Conservation (phyloP, 345 rosid species). For the Gossypium raimondii region DNA sequence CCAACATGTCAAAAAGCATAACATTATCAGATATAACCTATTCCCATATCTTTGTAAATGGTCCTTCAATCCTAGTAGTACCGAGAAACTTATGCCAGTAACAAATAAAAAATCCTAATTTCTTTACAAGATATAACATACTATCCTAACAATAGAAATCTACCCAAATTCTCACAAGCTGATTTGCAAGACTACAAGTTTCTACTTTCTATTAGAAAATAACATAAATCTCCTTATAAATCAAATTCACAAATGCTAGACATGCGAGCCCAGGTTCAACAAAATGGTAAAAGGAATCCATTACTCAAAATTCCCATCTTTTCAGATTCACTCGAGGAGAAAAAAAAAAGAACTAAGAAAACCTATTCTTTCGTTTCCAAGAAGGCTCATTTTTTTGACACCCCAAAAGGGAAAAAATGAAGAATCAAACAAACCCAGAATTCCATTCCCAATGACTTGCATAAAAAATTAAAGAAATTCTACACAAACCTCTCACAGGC, state of each 20-base stretch:
- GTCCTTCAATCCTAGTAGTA: neutral
- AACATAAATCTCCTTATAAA: neutral
- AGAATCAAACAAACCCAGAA: conserved; percentile 1
- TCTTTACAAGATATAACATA: neutral
- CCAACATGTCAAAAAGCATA: conserved; percentile 4
- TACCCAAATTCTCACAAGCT: neutral
- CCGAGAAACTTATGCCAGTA: neutral
- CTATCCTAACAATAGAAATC: neutral
- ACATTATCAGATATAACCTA: neutral
- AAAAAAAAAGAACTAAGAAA: neutral
- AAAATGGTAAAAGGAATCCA: neutral
- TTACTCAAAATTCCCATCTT: neutral
- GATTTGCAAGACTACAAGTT: neutral
- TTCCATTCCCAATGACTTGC: neutral
- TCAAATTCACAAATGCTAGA: neutral
- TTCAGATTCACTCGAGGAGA: neutral
- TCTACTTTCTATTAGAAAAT: neutral
- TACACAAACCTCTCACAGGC: conserved; percentile 82
- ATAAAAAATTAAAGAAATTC: neutral
- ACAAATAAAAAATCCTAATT: neutral
- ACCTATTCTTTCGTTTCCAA: neutral
- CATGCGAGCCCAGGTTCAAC: neutral
- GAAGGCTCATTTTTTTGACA: neutral
- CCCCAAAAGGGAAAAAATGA: neutral
- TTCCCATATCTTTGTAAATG: neutral